A percentile compares a stretch with the other conserved stretches of the same genome.
These are phyloP conservation scores for Lippia alba DNA, from an alignment of 305 asterid species.

Conservation along the genomic window DNA sequence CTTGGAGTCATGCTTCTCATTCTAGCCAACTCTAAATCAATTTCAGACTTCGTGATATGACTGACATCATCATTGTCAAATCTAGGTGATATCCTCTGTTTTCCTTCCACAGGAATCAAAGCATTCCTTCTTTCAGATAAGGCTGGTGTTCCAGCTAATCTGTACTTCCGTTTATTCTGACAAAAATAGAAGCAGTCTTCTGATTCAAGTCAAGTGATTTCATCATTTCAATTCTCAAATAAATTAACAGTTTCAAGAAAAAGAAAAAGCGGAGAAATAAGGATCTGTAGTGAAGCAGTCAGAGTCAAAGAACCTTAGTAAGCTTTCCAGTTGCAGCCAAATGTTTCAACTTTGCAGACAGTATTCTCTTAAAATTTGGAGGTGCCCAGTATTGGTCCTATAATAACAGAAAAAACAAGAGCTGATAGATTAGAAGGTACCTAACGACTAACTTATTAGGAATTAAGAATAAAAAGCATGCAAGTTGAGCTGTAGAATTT, in stretches of 20 bases:
- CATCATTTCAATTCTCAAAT: slow-evolving; percentile 12
- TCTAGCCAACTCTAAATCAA: slow-evolving; percentile 72
- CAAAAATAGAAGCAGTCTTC: slow-evolving; percentile 21
- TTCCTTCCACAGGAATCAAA: slow-evolving; percentile 58
- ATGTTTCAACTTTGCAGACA: slow-evolving; percentile 86
- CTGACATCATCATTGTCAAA: slow-evolving; percentile 49
- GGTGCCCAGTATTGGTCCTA: slow-evolving; percentile 99
- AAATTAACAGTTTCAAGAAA: slow-evolving; percentile 12
- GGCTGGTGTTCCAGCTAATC: slow-evolving; percentile 58
- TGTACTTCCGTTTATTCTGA: slow-evolving; percentile 84
- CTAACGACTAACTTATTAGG: slow-evolving; percentile 15
- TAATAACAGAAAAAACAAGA: slow-evolving; percentile 8
- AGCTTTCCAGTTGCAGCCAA: slow-evolving; percentile 87
- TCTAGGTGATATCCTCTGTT: slow-evolving; percentile 55
- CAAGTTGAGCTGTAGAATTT: slow-evolving; percentile 18
- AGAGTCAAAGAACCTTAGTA: slow-evolving; percentile 60
- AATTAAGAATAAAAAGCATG: neutral
- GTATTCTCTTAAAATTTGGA: slow-evolving; percentile 85
- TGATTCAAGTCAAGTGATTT: slow-evolving; percentile 17
- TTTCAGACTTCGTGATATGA: slow-evolving; percentile 57
- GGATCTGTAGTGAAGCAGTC: neutral
- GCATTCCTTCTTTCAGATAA: slow-evolving; percentile 64
- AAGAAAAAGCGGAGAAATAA: neutral
- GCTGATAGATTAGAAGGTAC: slow-evolving; percentile 28
- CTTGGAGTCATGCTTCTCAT: slow-evolving; percentile 82